These are phyloP conservation scores for Colletotrichum sidae DNA, from an alignment of 2,329 filamentous ascomycete species.

Conservation along the genomic window DNA sequence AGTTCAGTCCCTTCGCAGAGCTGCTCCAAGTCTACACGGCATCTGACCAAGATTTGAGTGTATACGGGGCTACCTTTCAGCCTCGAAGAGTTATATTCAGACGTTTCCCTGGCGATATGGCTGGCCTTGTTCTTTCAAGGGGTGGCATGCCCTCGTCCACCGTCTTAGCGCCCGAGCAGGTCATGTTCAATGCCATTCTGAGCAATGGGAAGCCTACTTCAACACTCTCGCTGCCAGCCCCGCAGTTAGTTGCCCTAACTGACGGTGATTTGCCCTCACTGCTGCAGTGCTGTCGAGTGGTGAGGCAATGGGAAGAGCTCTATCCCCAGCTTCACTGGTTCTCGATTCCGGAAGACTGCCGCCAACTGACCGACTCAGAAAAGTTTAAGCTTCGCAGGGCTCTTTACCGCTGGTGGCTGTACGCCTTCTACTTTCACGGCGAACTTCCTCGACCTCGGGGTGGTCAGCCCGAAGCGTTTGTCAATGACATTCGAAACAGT, in stretches of 20 bases:
- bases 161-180: not conserved
- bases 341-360: constrained; percentile 56
- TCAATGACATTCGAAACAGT: constrained; percentile 54
- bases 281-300: constrained; percentile 50
- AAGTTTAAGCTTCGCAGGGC: constrained; percentile 60
- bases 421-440: constrained; percentile 63
- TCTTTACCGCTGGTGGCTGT: constrained; percentile 67
- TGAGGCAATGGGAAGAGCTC: constrained; percentile 52
- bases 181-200: constrained; percentile 1
- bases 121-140: constrained; percentile 40
- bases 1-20: constrained; percentile 58
- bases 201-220: constrained; percentile 10
- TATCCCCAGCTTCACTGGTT: constrained; percentile 61
- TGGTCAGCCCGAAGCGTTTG: constrained; percentile 52
- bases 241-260: constrained; percentile 45
- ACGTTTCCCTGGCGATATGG: constrained; percentile 47
- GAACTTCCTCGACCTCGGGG: constrained; percentile 51
- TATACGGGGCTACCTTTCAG: constrained; percentile 49
- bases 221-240: constrained; percentile 6
- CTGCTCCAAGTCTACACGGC: constrained; percentile 61
- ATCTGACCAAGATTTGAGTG: constrained; percentile 49
- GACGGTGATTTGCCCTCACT: constrained; percentile 48
- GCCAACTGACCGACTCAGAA: constrained; percentile 57
- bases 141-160: constrained; percentile 13
- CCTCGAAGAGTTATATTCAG: constrained; percentile 54